A percentile compares a stretch with the other conserved stretches of the same genome.
phyloP scores from a whole-genome alignment of 805 yeast species.

The Cyberlindnera maclurae region DNA sequence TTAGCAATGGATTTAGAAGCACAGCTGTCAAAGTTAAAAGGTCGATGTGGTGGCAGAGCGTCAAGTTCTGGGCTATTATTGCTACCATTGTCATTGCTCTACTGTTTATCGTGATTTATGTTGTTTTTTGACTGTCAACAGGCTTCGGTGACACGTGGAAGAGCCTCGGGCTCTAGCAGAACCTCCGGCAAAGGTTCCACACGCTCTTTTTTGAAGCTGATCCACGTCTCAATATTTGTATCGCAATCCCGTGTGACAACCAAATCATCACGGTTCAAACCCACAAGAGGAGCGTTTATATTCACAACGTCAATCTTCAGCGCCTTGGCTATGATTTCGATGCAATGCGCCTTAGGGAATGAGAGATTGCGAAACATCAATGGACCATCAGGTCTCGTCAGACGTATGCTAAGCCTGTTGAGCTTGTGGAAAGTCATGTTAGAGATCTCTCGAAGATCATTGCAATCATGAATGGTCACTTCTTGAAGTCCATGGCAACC shows the following conservation, averaged over 20 bases:
- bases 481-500: not conserved
- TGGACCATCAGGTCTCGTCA: too few species aligned
- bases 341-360: not conserved
- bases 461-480: not conserved
- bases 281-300: not conserved
- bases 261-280: not conserved
- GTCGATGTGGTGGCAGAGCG: conserved; percentile 49
- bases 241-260: not conserved
- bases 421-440: not conserved
- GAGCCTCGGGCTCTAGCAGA: too few species aligned
- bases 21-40: conserved; percentile 44
- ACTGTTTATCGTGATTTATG: conserved; percentile 62
- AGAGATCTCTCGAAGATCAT: conserved; percentile 1
- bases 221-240: not conserved
- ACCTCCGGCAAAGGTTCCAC: not conserved
- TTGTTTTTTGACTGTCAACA: conserved; percentile 14
- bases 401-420: not conserved
- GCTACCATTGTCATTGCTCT: conserved; percentile 52
- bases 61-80: conserved; percentile 51
- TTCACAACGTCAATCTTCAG: not conserved
- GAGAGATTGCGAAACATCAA: not conserved
- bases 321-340: not conserved
- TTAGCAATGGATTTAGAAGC: conserved; percentile 48
- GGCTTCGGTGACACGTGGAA: too few species aligned
- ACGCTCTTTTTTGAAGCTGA: too few species aligned